Evolutionary conservation across 257 asterid genomes (phyloP).

Genomic region (Haberlea rhodopensis): DNA sequence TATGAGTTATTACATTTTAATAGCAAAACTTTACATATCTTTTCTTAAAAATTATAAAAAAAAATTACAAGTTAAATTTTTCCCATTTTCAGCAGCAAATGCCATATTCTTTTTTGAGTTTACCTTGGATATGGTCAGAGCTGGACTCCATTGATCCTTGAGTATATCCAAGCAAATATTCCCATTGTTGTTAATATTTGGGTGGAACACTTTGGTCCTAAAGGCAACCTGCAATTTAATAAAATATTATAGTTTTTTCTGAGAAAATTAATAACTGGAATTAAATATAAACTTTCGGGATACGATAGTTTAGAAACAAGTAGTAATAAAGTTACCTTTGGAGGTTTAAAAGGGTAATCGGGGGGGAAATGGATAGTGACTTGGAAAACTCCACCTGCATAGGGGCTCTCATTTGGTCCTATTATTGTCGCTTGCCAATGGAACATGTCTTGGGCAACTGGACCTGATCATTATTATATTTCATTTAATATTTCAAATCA

Average conservation of each 20-base stretch:
- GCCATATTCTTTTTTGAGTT: too few relatives aligned
- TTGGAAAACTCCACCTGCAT: conserved; percentile 88
- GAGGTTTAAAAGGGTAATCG: conserved; percentile 89
- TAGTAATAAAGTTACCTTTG: conserved; percentile 46
- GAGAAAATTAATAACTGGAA: background rate
- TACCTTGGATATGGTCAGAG: conserved; percentile 92
- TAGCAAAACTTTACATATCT: too few relatives aligned
- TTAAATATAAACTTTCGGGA: background rate
- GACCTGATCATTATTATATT: conserved; percentile 42
- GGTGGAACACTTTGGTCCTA: conserved; percentile 88
- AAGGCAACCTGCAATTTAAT: conserved; percentile 63
- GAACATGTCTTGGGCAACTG: conserved; percentile 76
- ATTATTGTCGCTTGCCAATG: conserved; percentile 95
- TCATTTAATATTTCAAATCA: conserved; percentile 20
- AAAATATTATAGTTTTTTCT: background rate
- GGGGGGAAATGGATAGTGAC: conserved; percentile 86
- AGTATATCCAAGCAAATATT: conserved; percentile 82
- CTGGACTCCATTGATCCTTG: conserved; percentile 96
- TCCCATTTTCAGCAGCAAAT: background rate
- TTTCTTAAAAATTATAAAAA: too few relatives aligned
- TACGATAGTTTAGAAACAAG: background rate
- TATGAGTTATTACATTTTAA: too few relatives aligned
- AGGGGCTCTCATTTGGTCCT: conserved; percentile 88
- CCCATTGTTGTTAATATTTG: conserved; percentile 84
- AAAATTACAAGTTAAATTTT: background rate